Evolutionary conservation across 78 protist species (phyloP).

Genomic region (Diacronema lutheri): DNA sequence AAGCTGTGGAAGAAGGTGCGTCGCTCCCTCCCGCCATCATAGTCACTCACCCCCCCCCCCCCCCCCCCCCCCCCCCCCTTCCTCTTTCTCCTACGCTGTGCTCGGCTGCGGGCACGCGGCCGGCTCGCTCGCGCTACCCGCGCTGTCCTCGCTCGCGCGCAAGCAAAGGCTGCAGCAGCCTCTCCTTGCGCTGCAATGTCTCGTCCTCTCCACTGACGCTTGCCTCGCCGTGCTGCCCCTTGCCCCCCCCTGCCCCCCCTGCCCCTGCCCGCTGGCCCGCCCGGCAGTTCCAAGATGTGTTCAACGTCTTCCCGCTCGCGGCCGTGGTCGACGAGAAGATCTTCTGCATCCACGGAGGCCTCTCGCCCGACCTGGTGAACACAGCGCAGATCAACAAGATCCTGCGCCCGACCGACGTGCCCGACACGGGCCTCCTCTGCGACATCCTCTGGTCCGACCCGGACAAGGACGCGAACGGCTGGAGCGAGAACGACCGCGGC

Average conservation of each 20-base stretch:
- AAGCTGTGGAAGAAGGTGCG: constrained; percentile 33
- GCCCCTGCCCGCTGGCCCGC: neutral
- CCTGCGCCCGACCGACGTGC: constrained; percentile 96
- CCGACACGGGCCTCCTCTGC: constrained; percentile 73
- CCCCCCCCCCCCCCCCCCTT: too few species aligned
- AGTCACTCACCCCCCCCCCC: too few species aligned
- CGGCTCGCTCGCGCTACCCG: too few species aligned
- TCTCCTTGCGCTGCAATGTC: too few species aligned
- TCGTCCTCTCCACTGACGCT: too few species aligned
- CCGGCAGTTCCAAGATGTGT: constrained; percentile 7
- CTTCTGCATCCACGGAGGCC: constrained; percentile 98
- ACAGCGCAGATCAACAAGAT: constrained; percentile 87
- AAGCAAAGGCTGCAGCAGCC: neutral
- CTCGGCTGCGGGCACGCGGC: too few species aligned
- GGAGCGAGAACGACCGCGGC: constrained; percentile 67
- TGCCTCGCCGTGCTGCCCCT: too few species aligned
- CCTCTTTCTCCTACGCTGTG: too few species aligned
- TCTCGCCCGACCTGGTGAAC: constrained; percentile 53
- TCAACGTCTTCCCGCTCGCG: constrained; percentile 84
- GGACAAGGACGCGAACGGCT: constrained; percentile 34
- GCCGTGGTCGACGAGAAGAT: constrained; percentile 96
- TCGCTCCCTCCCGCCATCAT: neutral
- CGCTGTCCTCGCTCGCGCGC: too few species aligned
- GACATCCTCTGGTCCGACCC: constrained; percentile 72
- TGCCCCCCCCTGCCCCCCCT: too few species aligned